These are phyloP conservation scores for Aspergillus sp. DNA, from an alignment of 2,329 filamentous ascomycete genomes.

Conservation along the genomic window DNA sequence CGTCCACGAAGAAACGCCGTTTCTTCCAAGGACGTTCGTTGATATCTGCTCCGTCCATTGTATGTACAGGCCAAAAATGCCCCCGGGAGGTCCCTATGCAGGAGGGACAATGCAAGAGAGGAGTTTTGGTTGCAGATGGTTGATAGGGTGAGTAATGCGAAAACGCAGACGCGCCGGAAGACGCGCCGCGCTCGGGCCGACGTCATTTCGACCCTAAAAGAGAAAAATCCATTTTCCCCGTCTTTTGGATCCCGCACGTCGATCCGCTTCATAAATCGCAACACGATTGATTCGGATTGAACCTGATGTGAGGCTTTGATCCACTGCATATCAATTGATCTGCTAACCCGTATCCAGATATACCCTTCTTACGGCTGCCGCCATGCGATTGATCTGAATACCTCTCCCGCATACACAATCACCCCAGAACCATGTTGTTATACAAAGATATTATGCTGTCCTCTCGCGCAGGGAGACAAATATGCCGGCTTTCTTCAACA, in stretches of 20 bases:
- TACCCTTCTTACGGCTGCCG: background rate
- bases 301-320: no score
- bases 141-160: background rate
- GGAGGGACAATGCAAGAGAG: background rate
- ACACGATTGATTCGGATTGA: no score
- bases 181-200: slow-evolving; percentile 30
- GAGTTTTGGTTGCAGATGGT: slow-evolving; percentile 6
- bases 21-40: slow-evolving; percentile 59
- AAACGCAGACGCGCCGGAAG: slow-evolving; percentile 31
- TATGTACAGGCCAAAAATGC: background rate
- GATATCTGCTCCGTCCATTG: slow-evolving; percentile 40
- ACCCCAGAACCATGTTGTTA: slow-evolving; percentile 7
- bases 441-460: slow-evolving; percentile 19
- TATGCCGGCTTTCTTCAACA: slow-evolving; percentile 9
- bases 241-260: background rate
- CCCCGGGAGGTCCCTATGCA: background rate
- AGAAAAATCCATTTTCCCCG: slow-evolving; percentile 4
- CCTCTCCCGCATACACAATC: background rate
- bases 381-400: background rate
- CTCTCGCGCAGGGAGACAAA: slow-evolving; percentile 15
- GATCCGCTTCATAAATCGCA: background rate
- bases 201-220: slow-evolving; percentile 12
- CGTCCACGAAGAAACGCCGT: slow-evolving; percentile 61
- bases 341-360: no score
- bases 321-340: no score